phyloP scores from a whole-genome alignment of 768 basidiomycete species.

The Lactarius pseudohatsudake region DNA sequence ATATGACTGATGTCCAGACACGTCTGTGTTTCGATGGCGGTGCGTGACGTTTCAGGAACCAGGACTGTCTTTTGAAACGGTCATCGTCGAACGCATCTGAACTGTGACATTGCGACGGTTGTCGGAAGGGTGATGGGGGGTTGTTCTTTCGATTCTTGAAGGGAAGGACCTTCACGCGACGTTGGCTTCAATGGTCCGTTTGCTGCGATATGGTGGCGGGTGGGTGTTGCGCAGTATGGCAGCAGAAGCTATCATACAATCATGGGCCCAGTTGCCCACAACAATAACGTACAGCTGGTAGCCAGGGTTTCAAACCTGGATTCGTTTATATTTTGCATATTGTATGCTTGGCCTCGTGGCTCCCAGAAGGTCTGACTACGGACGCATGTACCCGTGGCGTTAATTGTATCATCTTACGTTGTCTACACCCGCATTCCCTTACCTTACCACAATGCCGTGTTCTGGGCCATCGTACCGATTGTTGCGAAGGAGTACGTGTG shows the following conservation, averaged over 20 bases:
- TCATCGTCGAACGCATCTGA: neutral
- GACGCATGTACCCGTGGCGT: neutral
- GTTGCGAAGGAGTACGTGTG: slow-evolving; percentile 17
- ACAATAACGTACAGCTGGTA: neutral
- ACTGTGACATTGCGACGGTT: neutral
- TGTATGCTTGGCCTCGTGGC: neutral
- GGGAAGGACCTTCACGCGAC: neutral
- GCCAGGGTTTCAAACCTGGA: neutral
- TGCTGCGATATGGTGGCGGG: neutral
- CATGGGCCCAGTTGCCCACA: neutral
- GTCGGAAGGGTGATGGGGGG: neutral
- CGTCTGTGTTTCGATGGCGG: neutral
- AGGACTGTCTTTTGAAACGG: neutral
- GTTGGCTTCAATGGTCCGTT: neutral
- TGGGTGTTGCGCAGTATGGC: neutral
- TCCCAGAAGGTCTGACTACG: neutral
- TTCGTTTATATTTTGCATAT: neutral
- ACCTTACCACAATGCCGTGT: slow-evolving; percentile 1
- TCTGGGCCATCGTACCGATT: neutral
- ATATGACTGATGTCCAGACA: no score
- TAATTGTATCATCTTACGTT: neutral
- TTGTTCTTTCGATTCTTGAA: neutral
- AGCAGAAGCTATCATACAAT: neutral
- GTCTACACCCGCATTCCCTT: neutral
- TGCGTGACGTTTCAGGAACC: neutral